A percentile compares a stretch with the other conserved stretches of the same genome.
Conservation (phyloP, 495 filamentous ascomycete genomes). For the Xylaria intraflava region DNA sequence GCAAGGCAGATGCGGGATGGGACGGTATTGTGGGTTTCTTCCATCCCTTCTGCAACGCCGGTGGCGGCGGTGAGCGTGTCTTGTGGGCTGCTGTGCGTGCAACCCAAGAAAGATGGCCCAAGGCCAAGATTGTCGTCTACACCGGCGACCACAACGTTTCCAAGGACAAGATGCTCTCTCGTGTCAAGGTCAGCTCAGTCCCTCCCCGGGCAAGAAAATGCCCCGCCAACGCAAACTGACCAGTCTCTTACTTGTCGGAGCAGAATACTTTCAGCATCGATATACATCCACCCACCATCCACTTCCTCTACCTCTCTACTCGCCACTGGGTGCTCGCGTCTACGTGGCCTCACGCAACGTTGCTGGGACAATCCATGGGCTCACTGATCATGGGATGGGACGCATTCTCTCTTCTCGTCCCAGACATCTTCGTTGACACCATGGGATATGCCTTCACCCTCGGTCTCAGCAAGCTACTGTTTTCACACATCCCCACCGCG, state of each 20-base stretch:
- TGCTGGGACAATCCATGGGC: slow-evolving; percentile 87
- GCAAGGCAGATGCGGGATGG: slow-evolving; percentile 58
- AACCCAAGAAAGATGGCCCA: slow-evolving; percentile 83
- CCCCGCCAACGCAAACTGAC: not conserved
- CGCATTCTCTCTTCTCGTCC: slow-evolving; percentile 84
- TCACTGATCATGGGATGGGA: slow-evolving; percentile 83
- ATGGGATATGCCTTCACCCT: slow-evolving; percentile 96
- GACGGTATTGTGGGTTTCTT: slow-evolving; percentile 89
- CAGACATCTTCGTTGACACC: slow-evolving; percentile 92
- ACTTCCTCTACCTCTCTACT: slow-evolving; percentile 84
- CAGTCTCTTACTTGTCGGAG: not conserved
- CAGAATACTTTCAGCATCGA: slow-evolving; percentile 87
- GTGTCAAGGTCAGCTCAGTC: slow-evolving; percentile 55
- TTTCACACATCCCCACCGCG: slow-evolving; percentile 72
- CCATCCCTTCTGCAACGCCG: slow-evolving; percentile 96
- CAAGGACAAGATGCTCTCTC: slow-evolving; percentile 68
- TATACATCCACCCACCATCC: slow-evolving; percentile 73
- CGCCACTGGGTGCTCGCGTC: slow-evolving; percentile 75
- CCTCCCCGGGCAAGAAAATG: not conserved
- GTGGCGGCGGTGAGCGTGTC: slow-evolving; percentile 91
- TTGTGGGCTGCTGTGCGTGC: slow-evolving; percentile 93
- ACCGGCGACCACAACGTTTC: slow-evolving; percentile 86
- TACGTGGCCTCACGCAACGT: slow-evolving; percentile 87
- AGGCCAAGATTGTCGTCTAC: slow-evolving; percentile 83
- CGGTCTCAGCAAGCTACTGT: slow-evolving; percentile 73